phyloP scores from a whole-genome alignment of 2,329 filamentous ascomycete genomes.

The Aspergillus sp. region DNA sequence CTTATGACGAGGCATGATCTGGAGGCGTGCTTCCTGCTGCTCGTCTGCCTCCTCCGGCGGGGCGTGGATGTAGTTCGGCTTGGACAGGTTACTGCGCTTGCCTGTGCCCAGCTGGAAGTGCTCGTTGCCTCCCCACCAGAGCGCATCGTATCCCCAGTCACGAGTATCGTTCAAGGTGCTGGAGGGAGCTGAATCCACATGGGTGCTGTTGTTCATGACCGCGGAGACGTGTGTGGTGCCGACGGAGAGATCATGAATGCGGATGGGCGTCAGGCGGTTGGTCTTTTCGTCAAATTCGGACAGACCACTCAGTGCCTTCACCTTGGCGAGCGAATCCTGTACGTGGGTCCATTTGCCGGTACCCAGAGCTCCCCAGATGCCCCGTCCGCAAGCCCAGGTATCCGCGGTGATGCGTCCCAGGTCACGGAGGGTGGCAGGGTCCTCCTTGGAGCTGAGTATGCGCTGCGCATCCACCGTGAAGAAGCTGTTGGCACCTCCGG shows the following conservation, averaged over 20 bases:
- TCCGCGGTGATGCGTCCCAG: conserved; percentile 68
- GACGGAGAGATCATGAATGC: conserved; percentile 69
- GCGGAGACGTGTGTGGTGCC: conserved; percentile 81
- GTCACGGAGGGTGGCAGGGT: conserved; percentile 42
- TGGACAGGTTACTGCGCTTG: conserved; percentile 76
- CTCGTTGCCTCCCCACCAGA: conserved; percentile 96
- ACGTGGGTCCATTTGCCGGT: conserved; percentile 89
- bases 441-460: conserved; percentile 51
- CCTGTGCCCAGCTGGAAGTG: conserved; percentile 90
- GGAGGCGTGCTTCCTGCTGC: conserved; percentile 69
- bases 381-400: conserved; percentile 83
- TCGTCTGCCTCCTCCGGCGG: conserved; percentile 67
- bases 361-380: conserved; percentile 79
- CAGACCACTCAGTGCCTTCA: conserved; percentile 79
- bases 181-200: conserved; percentile 57
- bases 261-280: conserved; percentile 73
- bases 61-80: conserved; percentile 76
- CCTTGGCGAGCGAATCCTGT: conserved; percentile 73
- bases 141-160: conserved; percentile 86
- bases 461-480: conserved; percentile 79
- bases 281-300: conserved; percentile 81
- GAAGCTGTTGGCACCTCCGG: conserved; percentile 84
- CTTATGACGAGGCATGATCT: conserved; percentile 76
- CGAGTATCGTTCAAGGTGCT: conserved; percentile 65
- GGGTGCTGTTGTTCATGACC: conserved; percentile 78